These are phyloP conservation scores for Cyclocybe cylindracea DNA, from an alignment of 768 basidiomycete genomes.

Conservation along the genomic window DNA sequence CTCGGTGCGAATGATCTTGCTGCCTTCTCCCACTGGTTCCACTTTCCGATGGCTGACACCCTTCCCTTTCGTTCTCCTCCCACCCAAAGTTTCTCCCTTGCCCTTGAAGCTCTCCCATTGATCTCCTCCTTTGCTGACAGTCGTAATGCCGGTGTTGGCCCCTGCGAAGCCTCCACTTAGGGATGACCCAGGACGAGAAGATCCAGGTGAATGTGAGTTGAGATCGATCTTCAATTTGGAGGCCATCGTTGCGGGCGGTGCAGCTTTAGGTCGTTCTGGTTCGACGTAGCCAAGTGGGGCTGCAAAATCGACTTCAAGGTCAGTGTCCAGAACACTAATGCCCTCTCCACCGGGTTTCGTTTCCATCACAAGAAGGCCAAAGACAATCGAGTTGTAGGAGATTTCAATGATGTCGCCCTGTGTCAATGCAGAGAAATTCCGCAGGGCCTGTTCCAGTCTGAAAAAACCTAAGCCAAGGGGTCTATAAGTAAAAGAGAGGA, in stretches of 20 bases:
- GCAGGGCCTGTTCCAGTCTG: conserved; percentile 92
- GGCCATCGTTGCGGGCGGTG: conserved; percentile 89
- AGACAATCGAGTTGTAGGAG: conserved; percentile 93
- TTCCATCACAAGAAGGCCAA: conserved; percentile 96
- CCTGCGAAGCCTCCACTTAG: conserved; percentile 68
- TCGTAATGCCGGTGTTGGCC: conserved; percentile 42
- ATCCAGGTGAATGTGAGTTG: conserved; percentile 82
- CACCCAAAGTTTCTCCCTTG: conserved; percentile 86
- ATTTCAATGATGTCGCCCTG: conserved; percentile 99
- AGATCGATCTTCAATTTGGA: conserved; percentile 95
- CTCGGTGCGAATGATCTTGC: conserved; percentile 92
- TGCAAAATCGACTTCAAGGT: conserved; percentile 98
- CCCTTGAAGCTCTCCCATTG: conserved; percentile 97
- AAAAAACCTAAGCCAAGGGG: conserved; percentile 1
- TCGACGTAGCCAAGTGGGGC: conserved; percentile 93
- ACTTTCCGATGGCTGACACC: conserved; percentile 84
- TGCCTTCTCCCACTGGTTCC: conserved; percentile 75
- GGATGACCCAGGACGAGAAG: conserved; percentile 78
- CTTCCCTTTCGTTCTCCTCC: conserved; percentile 93
- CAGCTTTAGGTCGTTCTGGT: conserved; percentile 83
- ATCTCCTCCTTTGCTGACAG: conserved; percentile 75
- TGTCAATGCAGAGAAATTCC: conserved; percentile 89
- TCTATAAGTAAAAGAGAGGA: conserved; percentile 14
- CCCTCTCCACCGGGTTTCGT: conserved; percentile 83
- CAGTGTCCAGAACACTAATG: conserved; percentile 90